These are phyloP conservation scores for Sphaerosporella brunnea DNA, from an alignment of 495 filamentous ascomycete genomes.

Conservation along the genomic window DNA sequence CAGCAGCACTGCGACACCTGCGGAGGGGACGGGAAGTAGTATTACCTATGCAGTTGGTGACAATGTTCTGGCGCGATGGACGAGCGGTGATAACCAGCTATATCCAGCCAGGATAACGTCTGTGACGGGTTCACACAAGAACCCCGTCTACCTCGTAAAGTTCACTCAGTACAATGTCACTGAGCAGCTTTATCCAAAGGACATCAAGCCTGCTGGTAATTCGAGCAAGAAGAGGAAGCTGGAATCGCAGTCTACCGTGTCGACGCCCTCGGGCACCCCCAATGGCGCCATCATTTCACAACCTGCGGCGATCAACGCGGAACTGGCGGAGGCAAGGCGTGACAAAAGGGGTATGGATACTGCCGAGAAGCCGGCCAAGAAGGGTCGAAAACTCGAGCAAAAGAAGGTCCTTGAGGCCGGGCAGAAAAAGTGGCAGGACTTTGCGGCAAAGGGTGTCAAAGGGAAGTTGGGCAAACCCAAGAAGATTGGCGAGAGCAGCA, in stretches of 20 bases:
- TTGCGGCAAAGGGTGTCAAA: slow-evolving; percentile 59
- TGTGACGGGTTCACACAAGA: slow-evolving; percentile 73
- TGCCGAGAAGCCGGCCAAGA: slow-evolving; percentile 45
- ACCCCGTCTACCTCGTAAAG: slow-evolving; percentile 80
- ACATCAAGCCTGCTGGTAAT: slow-evolving; percentile 58
- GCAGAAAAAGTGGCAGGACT: slow-evolving; percentile 91
- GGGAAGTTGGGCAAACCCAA: slow-evolving; percentile 45
- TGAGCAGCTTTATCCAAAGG: slow-evolving; percentile 66
- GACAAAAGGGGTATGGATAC: slow-evolving; percentile 49
- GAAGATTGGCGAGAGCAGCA: slow-evolving; percentile 57
- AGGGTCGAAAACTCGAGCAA: slow-evolving; percentile 69
- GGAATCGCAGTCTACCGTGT: slow-evolving; percentile 40
- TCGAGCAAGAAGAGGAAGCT: slow-evolving; percentile 77
- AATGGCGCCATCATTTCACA: slow-evolving; percentile 55
- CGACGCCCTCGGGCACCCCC: slow-evolving; percentile 26
- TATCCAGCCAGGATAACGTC: slow-evolving; percentile 87
- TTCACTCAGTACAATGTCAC: slow-evolving; percentile 81
- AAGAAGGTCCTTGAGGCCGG: slow-evolving; percentile 74
- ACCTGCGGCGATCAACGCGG: slow-evolving; percentile 68
- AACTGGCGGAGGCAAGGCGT: slow-evolving; percentile 49
- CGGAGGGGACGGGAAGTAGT: slow-evolving; percentile 32
- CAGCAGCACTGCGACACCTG: slow-evolving; percentile 9
- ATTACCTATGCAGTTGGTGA: slow-evolving; percentile 72
- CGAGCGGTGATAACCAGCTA: slow-evolving; percentile 72
- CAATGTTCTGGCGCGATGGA: slow-evolving; percentile 73